phyloP scores from a whole-genome alignment of 208 protist genomes.

The Trypanosoma rangeli region DNA sequence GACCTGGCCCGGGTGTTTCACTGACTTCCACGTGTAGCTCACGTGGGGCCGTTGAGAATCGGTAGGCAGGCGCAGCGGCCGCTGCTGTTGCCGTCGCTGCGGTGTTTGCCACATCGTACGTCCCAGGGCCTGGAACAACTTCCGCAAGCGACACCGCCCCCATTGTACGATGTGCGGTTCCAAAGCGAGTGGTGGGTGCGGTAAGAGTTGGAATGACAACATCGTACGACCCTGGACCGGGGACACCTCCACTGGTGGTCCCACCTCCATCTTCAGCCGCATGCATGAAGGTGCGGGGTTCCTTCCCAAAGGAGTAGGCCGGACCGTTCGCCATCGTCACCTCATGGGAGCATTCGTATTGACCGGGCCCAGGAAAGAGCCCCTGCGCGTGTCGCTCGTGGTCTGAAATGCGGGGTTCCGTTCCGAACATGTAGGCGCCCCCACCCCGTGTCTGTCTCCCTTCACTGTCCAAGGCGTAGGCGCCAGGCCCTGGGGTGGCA shows the following conservation, averaged over 20 bases:
- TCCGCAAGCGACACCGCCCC: slow-evolving; percentile 13
- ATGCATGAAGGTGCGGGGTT: slow-evolving; percentile 23
- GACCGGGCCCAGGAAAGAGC: slow-evolving; percentile 28
- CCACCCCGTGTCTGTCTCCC: background rate
- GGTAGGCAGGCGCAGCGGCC: slow-evolving; percentile 13
- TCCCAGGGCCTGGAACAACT: slow-evolving; percentile 29
- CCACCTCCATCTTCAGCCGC: background rate
- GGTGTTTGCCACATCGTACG: slow-evolving; percentile 18
- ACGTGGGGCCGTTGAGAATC: slow-evolving; percentile 32
- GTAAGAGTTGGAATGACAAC: slow-evolving; percentile 22
- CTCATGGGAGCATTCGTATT: slow-evolving; percentile 24
- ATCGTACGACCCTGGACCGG: slow-evolving; percentile 42
- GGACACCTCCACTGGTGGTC: slow-evolving; percentile 4
- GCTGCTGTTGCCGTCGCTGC: background rate
- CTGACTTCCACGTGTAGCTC: slow-evolving; percentile 6
- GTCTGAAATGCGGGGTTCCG: slow-evolving; percentile 23
- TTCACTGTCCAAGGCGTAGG: slow-evolving; percentile 30
- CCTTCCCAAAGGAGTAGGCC: slow-evolving; percentile 42
- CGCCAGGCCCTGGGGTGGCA: slow-evolving; percentile 47
- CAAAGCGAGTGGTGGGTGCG: slow-evolving; percentile 16
- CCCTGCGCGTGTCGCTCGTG: slow-evolving; percentile 12
- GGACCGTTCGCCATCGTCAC: slow-evolving; percentile 8
- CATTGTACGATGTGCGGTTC: slow-evolving; percentile 11
- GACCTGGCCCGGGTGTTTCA: slow-evolving; percentile 31
- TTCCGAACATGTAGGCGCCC: slow-evolving; percentile 26